Evolutionary conservation across 345 rosid genomes (phyloP).

Genomic region (Bretschneidera sinensis): DNA sequence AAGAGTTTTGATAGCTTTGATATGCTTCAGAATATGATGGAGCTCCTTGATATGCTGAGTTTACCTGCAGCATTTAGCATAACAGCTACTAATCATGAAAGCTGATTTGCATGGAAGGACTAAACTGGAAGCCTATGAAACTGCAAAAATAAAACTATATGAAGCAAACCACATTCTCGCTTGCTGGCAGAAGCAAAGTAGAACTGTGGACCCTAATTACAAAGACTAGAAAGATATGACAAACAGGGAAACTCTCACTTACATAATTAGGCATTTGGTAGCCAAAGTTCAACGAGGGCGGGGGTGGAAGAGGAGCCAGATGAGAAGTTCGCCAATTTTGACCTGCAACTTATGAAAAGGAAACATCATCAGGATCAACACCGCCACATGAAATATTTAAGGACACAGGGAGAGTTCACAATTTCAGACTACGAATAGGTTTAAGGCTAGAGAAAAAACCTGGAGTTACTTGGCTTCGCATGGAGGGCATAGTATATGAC

Average conservation of each 20-base stretch:
- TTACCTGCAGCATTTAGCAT: constrained; percentile 4
- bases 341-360: constrained; percentile 12
- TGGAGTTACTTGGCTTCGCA: constrained; percentile 13
- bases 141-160: not conserved
- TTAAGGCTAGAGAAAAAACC: constrained; percentile 2
- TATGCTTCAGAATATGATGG: not conserved
- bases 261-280: constrained; percentile 15
- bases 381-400: not conserved
- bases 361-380: constrained; percentile 2
- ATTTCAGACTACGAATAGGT: no score
- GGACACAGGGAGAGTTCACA: not conserved
- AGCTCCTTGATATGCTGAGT: constrained; percentile 8
- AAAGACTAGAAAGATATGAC: not conserved
- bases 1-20: constrained; percentile 13
- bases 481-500: constrained; percentile 1
- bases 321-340: constrained; percentile 1
- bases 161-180: not conserved
- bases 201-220: not conserved
- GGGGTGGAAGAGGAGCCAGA: not conserved
- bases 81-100: constrained; percentile 1
- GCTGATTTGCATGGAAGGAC: not conserved
- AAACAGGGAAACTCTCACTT: constrained; percentile 4
- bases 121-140: not conserved
- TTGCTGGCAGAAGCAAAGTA: not conserved
- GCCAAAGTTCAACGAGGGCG: constrained; percentile 2